Evolutionary conservation across 2,329 filamentous ascomycete species (phyloP).

Genomic region (Alternaria conjuncta): DNA sequence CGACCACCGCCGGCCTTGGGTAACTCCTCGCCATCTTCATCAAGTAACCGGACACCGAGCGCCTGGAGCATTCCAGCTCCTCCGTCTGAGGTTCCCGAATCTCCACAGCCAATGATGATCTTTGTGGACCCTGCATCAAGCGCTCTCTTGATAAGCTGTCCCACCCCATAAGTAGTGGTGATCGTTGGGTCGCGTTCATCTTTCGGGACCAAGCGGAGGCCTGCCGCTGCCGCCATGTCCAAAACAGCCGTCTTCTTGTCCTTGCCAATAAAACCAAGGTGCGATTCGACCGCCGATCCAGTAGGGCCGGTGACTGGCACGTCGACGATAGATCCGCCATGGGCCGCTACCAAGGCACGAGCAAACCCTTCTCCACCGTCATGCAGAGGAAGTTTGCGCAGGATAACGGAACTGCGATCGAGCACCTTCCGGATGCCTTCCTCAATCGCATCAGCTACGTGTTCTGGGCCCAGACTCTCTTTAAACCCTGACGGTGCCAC

Average conservation of each 20-base stretch:
- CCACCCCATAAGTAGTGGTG: conserved; percentile 61
- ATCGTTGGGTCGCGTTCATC: conserved; percentile 54
- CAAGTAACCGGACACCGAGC: conserved; percentile 55
- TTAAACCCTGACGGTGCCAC: conserved; percentile 63
- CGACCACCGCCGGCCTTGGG: conserved; percentile 52
- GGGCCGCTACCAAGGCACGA: conserved; percentile 54
- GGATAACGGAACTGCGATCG: conserved; percentile 44
- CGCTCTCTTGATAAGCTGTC: conserved; percentile 56
- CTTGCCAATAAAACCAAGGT: conserved; percentile 55
- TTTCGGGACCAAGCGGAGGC: conserved; percentile 57
- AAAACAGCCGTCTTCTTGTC: conserved; percentile 54
- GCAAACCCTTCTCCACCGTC: conserved; percentile 63
- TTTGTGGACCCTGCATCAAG: conserved; percentile 54
- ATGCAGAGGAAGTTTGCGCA: conserved; percentile 59
- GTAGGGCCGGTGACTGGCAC: conserved; percentile 55
- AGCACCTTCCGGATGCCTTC: conserved; percentile 55
- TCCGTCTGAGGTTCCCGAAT: conserved; percentile 62
- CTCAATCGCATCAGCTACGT: conserved; percentile 60
- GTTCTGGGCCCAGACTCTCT: conserved; percentile 57
- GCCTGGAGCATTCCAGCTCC: conserved; percentile 63
- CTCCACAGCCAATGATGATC: conserved; percentile 61
- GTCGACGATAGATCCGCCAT: conserved; percentile 49
- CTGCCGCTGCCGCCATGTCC: conserved; percentile 62
- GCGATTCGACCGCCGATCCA: conserved; percentile 51
- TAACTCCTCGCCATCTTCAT: conserved; percentile 47